Base-by-base conservation (phyloP, 768 basidiomycete species). In the Podaxis carcinomalis region DNA sequence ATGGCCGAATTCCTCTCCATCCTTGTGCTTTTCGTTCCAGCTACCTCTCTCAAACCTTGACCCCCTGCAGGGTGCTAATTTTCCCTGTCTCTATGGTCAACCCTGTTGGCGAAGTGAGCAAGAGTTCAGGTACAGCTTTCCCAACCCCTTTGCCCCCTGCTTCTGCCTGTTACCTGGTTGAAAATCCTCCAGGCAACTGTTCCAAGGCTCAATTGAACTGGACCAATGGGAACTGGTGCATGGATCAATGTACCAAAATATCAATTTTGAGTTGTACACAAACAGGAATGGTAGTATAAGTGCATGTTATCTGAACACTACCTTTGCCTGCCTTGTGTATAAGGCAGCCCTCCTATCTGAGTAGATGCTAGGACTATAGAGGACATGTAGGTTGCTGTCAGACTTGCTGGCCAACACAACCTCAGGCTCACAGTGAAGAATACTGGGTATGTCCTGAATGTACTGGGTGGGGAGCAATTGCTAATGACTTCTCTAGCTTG, bases 321-420 rank as follows among this genome's bases (percentile, higher is more conserved):
- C 42, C 16, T 65, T 79, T 1, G 74, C 5, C 40, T 71, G 13
- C 73, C 77, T 5, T 83, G 81, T 57, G 66, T 69, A 1, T 80
- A 80, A 62, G 81, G 80, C 13, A 75, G 73, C 1, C 74, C 81
- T 1, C 69, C 75, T 2, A 62, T 75, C 14, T 77, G 75, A 1
- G 77, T 79, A 0, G 76, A 80, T 56, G 77, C 77, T 0, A 69
- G 75, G 4, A 71, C 68, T 0, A 69, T 70, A 0, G 59, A 59
- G 3, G 80, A 81, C 57, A 64, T 81, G 4, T 78, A 78, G 63
- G 75, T 73, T 13, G 70, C 76, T 2, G 69, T 81, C n/a, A 68
- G 66, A 13, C 80, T 81, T 62, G 76, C 75, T 0, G 66, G 50
- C 5, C 62, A 67, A 50, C 68, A 75, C 46, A 77, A 78, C 57